These are phyloP conservation scores for Melampsora americana DNA, from an alignment of 1,284 basidiomycete genomes.

Conservation along the genomic window DNA sequence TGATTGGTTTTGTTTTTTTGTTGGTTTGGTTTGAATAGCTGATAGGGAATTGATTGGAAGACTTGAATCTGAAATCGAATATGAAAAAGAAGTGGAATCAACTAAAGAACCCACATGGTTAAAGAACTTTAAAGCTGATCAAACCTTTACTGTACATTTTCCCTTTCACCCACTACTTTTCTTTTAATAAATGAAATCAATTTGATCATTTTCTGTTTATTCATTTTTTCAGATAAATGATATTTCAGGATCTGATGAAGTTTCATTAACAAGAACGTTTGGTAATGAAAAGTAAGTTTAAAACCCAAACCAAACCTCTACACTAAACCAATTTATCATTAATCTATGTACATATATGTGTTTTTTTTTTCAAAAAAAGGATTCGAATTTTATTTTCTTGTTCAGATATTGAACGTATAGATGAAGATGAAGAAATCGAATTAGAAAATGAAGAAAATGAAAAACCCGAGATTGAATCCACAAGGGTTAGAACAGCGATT, in stretches of 20 bases:
- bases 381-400: constrained; percentile 43
- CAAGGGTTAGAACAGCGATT: constrained; percentile 35
- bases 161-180: not conserved
- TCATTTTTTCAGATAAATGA: constrained; percentile 22
- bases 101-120: constrained; percentile 37
- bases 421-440: constrained; percentile 32
- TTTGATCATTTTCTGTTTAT: not conserved
- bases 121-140: constrained; percentile 39
- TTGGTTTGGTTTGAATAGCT: constrained; percentile 19
- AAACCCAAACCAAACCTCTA: not conserved
- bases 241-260: constrained; percentile 30
- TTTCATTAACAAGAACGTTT: constrained; percentile 26
- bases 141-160: constrained; percentile 34
- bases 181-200: not conserved
- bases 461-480: constrained; percentile 15
- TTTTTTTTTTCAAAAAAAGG: not conserved
- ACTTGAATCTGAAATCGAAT: constrained; percentile 31
- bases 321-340: too few species aligned
- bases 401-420: constrained; percentile 32
- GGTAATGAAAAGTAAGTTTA: constrained; percentile 41
- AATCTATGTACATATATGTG: not conserved
- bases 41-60: constrained; percentile 35
- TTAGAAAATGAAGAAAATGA: constrained; percentile 17
- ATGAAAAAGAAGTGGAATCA: constrained; percentile 33
- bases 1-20: not conserved